Evolutionary conservation across 2,329 filamentous ascomycete genomes (phyloP).

Genomic region (Venturia asperata): DNA sequence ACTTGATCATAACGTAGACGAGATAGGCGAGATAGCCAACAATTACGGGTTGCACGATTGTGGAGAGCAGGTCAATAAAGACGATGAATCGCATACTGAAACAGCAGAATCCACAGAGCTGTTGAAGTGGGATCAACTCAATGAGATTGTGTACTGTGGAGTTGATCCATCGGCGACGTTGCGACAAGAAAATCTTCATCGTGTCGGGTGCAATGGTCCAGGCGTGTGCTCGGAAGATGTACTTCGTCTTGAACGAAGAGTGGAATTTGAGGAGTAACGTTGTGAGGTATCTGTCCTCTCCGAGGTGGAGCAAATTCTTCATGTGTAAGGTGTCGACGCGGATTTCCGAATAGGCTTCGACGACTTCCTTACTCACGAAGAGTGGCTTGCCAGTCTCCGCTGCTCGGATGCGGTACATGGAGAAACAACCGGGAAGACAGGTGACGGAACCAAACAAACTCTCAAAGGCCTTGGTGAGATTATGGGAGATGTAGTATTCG

Average conservation of each 20-base stretch:
- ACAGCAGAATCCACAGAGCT: conserved; percentile 98
- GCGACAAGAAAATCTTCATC: conserved; percentile 90
- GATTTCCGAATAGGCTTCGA: conserved; percentile 82
- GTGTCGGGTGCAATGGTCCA: conserved; percentile 97
- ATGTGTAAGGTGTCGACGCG: conserved; percentile 97
- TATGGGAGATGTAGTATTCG: conserved; percentile 99
- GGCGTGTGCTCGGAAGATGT: conserved; percentile 82
- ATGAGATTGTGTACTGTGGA: conserved; percentile 97
- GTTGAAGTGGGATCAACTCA: conserved; percentile 84
- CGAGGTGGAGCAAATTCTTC: conserved; percentile 95
- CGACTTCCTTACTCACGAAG: conserved; percentile 88
- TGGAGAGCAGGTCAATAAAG: conserved; percentile 87
- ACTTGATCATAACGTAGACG: conserved; percentile 62
- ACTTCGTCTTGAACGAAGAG: conserved; percentile 96
- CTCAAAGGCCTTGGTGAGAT: conserved; percentile 93
- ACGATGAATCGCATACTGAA: conserved; percentile 99
- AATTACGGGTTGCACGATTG: conserved; percentile 84
- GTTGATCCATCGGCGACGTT: conserved; percentile 99
- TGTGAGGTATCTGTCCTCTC: conserved; percentile 95
- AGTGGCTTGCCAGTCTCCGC: conserved; percentile 92
- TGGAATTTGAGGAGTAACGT: conserved; percentile 91
- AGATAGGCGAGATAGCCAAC: conserved; percentile 86
- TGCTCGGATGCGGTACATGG: conserved; percentile 95
- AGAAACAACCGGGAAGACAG: conserved; percentile 96
- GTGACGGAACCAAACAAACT: conserved; percentile 95